Evolutionary conservation across 2,329 filamentous ascomycete species (phyloP).

Genomic region (Bipolaris sorokiniana): DNA sequence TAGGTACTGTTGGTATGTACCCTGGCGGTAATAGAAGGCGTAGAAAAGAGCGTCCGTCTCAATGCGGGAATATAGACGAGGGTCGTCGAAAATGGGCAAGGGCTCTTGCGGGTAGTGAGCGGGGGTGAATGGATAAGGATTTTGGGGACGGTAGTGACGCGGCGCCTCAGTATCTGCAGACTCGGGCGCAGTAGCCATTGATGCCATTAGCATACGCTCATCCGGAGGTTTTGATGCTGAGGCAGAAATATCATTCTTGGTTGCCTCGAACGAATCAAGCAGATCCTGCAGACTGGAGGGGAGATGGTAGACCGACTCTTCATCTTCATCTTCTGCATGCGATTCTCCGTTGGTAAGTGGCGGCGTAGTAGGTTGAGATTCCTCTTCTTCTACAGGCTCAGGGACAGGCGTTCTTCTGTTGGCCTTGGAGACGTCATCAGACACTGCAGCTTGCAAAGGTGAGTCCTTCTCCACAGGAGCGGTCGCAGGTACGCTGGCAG

Average conservation of each 20-base stretch:
- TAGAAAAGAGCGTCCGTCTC: constrained; percentile 98
- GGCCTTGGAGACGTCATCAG: constrained; percentile 36
- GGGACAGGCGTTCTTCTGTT: constrained; percentile 38
- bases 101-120: constrained; percentile 91
- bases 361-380: constrained; percentile 45
- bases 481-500: constrained; percentile 54
- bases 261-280: constrained; percentile 86
- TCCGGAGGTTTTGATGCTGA: constrained; percentile 67
- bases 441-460: constrained; percentile 37
- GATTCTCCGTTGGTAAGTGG: constrained; percentile 60
- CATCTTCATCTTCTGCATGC: constrained; percentile 60
- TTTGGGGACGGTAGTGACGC: constrained; percentile 81
- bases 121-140: constrained; percentile 74
- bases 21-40: constrained; percentile 98
- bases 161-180: constrained; percentile 80
- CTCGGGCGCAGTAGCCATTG: constrained; percentile 76
- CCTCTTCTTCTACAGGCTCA: constrained; percentile 45
- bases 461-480: constrained; percentile 55
- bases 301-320: constrained; percentile 91
- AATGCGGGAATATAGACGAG: constrained; percentile 82
- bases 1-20: constrained; percentile 92
- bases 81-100: constrained; percentile 89
- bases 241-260: constrained; percentile 71
- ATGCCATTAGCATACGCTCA: constrained; percentile 75
- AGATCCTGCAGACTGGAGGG: constrained; percentile 88